Base-by-base conservation (phyloP, 345 rosid species). In the Syzygium aqueum region DNA sequence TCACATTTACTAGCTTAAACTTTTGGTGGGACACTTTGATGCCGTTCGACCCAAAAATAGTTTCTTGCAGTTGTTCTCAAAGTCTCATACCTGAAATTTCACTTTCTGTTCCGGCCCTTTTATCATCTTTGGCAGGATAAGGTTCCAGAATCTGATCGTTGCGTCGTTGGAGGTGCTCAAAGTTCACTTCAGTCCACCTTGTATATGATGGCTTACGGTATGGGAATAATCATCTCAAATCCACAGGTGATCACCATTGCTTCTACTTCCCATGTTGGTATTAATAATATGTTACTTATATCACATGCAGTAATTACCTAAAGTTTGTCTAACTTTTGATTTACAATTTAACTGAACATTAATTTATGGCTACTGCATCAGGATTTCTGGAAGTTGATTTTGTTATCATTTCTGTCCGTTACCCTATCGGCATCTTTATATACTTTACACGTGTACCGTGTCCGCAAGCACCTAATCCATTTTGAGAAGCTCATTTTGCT, bases 161-260 rank as follows among this genome's bases (percentile, higher is more conserved):
- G 98, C 84, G 89, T 95, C 2, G 98, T 96, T 23, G 99, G 99
- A 90, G 99, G 98, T 22, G 99, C 92, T 23, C 99, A 96, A 84
- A 97, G 95, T 92, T 94, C 99, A n/a, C 95, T 96, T 50, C 98
- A 97, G 85, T 92, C 98, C 53, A 87, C 88, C 57, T 73, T 97
- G 89, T 95, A 94, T 77, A 87, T 97, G 89, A 33, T 95, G 93
- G 92, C 90, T 85, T 93, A 94, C 85, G 88, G 91, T 7, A 93
- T 93, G 94, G 98, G 98, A 89, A 96, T 97, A 56, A 83, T 97
- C 85, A 92, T 96, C 86, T 94, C 98, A 33, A 89, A 94, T 85
- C 98, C 99, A 6, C 49, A 90, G 96, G 99, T 97, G 85, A 30
- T 67, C 3, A 30, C 78, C 43, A 9, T 33, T 30, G 78, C 78